These are phyloP conservation scores for Dipodascopsis tothii DNA, from an alignment of 805 yeast species.

Conservation along the genomic window DNA sequence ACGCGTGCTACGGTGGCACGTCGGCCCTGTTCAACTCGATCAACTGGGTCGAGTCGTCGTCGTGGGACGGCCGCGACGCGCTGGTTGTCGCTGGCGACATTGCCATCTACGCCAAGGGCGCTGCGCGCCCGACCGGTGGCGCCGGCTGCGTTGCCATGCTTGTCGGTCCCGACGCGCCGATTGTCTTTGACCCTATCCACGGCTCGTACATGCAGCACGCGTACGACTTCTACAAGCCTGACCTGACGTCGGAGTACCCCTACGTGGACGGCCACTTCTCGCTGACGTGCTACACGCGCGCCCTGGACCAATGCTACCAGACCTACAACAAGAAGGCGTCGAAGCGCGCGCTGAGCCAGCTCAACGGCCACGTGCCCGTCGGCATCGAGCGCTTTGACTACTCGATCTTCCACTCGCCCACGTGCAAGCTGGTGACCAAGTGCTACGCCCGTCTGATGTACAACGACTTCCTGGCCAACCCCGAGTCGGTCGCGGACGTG, in stretches of 20 bases:
- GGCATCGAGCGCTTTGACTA: slow-evolving; percentile 73
- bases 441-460: slow-evolving; percentile 86
- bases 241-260: slow-evolving; percentile 92
- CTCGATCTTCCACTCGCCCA: slow-evolving; percentile 96
- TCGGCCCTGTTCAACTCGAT: slow-evolving; percentile 86
- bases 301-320: slow-evolving; percentile 79
- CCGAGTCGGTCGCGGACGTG: slow-evolving; percentile 37
- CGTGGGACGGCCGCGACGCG: slow-evolving; percentile 98
- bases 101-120: slow-evolving; percentile 93
- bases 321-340: slow-evolving; percentile 71
- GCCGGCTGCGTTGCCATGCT: slow-evolving; percentile 92
- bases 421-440: slow-evolving; percentile 89
- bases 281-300: slow-evolving; percentile 84
- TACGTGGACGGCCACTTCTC: slow-evolving; percentile 97
- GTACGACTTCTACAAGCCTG: slow-evolving; percentile 93
- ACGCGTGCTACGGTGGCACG: slow-evolving; percentile 99
- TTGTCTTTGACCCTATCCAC: slow-evolving; percentile 80
- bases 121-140: slow-evolving; percentile 99
- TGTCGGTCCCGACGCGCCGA: slow-evolving; percentile 96
- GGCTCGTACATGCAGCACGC: slow-evolving; percentile 95
- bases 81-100: slow-evolving; percentile 96
- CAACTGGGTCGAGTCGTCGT: slow-evolving; percentile 91
- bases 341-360: slow-evolving; percentile 41
- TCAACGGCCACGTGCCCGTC: slow-evolving; percentile 40
- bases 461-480: slow-evolving; percentile 75